A percentile compares a stretch with the other conserved stretches of the same genome.
phyloP scores from a whole-genome alignment of 257 asterid species.

The Solanum sparsipilum region DNA sequence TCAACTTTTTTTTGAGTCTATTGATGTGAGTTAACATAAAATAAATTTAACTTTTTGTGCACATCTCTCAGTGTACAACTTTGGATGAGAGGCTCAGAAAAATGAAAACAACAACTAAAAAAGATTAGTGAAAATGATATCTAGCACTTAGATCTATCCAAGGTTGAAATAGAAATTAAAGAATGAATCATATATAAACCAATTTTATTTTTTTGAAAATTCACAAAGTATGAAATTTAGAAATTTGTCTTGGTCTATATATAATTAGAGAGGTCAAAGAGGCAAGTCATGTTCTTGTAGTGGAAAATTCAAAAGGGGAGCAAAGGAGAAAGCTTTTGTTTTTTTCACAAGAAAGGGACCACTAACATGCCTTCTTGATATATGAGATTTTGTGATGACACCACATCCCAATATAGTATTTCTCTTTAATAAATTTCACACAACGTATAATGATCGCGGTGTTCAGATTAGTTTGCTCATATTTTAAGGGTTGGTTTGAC shows the following conservation, averaged over 20 bases:
- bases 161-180: neutral
- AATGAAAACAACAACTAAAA: neutral
- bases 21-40: neutral
- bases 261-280: neutral
- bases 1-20: neutral
- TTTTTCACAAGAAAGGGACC: neutral
- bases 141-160: neutral
- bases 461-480: neutral
- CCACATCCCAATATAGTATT: neutral
- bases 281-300: neutral
- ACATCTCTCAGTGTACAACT: neutral
- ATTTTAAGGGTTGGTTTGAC: neutral
- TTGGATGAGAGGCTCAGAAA: neutral
- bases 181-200: neutral
- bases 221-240: neutral
- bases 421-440: neutral
- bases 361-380: conserved; percentile 2
- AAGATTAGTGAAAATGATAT: neutral
- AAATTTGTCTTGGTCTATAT: neutral
- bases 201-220: neutral
- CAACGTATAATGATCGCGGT: too few species aligned
- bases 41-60: neutral
- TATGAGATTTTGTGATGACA: neutral
- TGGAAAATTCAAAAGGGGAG: neutral
- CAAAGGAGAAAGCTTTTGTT: neutral